These are phyloP conservation scores for Metrosideros polymorpha DNA, from an alignment of 441 rosid genomes.

Conservation along the genomic window DNA sequence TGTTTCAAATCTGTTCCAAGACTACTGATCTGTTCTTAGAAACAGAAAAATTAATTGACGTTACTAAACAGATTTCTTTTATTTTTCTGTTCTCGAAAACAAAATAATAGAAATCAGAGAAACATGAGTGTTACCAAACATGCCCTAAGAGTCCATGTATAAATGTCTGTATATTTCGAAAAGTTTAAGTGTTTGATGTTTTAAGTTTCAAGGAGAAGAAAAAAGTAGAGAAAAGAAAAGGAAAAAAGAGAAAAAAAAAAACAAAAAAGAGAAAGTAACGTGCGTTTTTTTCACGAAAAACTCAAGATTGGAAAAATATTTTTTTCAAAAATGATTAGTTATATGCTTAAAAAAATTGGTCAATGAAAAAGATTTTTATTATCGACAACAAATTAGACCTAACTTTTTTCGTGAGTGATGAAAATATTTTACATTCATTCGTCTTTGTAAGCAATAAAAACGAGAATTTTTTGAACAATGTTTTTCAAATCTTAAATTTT, in stretches of 20 bases:
- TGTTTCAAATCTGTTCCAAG: too few relatives aligned
- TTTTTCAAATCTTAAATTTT: neutral
- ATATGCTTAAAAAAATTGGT: neutral
- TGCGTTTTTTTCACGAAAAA: neutral
- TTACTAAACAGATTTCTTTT: too few relatives aligned
- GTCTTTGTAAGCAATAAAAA: neutral
- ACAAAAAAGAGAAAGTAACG: neutral
- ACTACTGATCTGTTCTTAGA: too few relatives aligned
- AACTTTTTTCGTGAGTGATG: neutral
- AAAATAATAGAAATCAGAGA: too few relatives aligned
- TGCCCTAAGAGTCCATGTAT: neutral
- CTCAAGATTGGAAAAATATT: neutral
- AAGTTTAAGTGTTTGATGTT: neutral
- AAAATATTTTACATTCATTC: neutral
- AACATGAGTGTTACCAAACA: too few relatives aligned
- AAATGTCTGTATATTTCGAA: neutral
- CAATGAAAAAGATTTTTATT: neutral
- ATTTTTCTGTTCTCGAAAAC: too few relatives aligned
- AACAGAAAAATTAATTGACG: too few relatives aligned
- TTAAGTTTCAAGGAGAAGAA: neutral
- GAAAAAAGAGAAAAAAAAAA: rapidly evolving
- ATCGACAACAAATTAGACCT: neutral
- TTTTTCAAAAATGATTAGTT: neutral
- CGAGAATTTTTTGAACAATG: neutral
- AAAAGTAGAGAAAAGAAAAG: neutral